Evolutionary conservation across 331 rosid genomes (phyloP).

Genomic region (Ulmus americana): DNA sequence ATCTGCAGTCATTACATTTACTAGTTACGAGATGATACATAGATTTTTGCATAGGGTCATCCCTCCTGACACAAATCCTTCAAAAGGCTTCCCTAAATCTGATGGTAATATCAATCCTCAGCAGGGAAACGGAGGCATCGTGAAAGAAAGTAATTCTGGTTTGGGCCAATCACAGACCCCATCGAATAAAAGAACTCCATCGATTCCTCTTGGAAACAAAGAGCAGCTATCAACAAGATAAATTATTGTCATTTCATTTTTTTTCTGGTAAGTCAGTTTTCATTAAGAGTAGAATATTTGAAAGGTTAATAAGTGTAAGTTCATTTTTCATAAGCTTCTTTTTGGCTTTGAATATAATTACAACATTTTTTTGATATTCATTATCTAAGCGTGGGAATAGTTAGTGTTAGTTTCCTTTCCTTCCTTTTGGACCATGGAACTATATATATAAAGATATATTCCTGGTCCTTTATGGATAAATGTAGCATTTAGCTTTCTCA

Average conservation of each 20-base stretch:
- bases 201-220: slow-evolving; percentile 45
- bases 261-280: slow-evolving; percentile 16
- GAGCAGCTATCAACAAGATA: slow-evolving; percentile 58
- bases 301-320: slow-evolving; percentile 18
- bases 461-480: too few species aligned
- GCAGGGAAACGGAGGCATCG: slow-evolving; percentile 19
- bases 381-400: slow-evolving; percentile 1
- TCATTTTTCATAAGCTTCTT: slow-evolving; percentile 2
- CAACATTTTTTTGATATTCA: neutral
- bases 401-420: neutral
- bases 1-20: slow-evolving; percentile 85
- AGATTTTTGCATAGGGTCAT: slow-evolving; percentile 49
- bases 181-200: slow-evolving; percentile 35
- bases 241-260: slow-evolving; percentile 19
- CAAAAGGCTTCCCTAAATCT: slow-evolving; percentile 26
- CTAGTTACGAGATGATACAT: slow-evolving; percentile 85
- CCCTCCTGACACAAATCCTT: slow-evolving; percentile 32
- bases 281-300: slow-evolving; percentile 23
- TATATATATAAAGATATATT: too few species aligned
- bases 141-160: slow-evolving; percentile 11
- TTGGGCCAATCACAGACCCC: slow-evolving; percentile 38
- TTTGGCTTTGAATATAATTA: slow-evolving; percentile 4
- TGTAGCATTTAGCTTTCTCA: too few species aligned
- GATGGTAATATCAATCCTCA: slow-evolving; percentile 24
- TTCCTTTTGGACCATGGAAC: neutral